A percentile compares a stretch with the other conserved stretches of the same genome.
These are phyloP conservation scores for Auxenochlorella protothecoides DNA, from an alignment of 139 green algal species.

Conservation along the genomic window DNA sequence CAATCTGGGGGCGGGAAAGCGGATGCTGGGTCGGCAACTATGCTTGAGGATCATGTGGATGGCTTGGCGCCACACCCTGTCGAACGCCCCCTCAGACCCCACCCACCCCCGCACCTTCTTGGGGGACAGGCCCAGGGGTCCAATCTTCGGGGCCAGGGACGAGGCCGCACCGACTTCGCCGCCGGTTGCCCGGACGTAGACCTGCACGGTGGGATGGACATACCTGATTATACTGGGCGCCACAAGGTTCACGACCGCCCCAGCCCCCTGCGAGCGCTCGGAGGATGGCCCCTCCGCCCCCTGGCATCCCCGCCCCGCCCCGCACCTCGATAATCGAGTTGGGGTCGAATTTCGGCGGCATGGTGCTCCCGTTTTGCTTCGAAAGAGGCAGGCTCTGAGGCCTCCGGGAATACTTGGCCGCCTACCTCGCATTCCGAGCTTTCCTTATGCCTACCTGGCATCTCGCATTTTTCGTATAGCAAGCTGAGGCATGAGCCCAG, in stretches of 20 bases:
- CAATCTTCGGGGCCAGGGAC: constrained; percentile 98
- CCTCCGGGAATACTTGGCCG: no score
- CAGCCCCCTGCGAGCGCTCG: background rate
- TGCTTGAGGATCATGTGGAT: background rate
- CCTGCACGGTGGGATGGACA: constrained; percentile 47
- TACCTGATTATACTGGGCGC: background rate
- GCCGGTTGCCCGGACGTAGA: constrained; percentile 95
- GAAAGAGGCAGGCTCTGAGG: no score
- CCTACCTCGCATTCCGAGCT: no score
- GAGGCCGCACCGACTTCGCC: constrained; percentile 96
- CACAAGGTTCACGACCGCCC: no score
- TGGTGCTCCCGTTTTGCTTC: constrained; percentile 15
- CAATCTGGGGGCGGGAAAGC: constrained; percentile 85
- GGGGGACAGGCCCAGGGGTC: constrained; percentile 96
- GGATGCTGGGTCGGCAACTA: constrained; percentile 5
- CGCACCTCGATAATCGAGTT: constrained; percentile 44
- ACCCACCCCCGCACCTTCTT: constrained; percentile 84
- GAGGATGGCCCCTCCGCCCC: background rate
- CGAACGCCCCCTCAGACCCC: no score
- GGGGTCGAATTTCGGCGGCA: constrained; percentile 96
- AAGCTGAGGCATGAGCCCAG: no score
- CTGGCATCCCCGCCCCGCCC: background rate
- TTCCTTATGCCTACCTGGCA: no score
- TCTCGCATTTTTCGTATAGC: no score
- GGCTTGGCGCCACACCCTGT: background rate